phyloP scores from a whole-genome alignment of 2,329 filamentous ascomycete genomes.

The Beauveria sp. region DNA sequence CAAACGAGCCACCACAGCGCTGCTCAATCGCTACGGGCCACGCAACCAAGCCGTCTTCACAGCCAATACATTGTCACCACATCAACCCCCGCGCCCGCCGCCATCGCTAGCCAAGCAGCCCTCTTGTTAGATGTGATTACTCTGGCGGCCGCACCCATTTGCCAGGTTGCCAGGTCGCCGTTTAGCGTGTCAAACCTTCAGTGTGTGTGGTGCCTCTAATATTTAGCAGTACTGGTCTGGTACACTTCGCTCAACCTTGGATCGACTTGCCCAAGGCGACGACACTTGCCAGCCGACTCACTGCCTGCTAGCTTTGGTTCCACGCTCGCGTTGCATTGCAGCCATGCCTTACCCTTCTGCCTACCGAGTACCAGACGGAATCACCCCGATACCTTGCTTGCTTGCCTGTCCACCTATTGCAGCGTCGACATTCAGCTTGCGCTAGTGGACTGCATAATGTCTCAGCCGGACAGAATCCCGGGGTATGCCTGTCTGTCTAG shows the following conservation, averaged over 20 bases:
- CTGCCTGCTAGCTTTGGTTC: background rate
- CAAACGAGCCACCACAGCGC: background rate
- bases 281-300: too few relatives aligned
- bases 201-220: background rate
- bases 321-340: background rate
- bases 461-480: slow-evolving; percentile 3
- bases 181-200: background rate
- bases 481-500: background rate
- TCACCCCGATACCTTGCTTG: background rate
- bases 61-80: too few relatives aligned
- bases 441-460: background rate
- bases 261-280: background rate
- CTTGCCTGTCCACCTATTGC: background rate
- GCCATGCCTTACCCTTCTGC: background rate
- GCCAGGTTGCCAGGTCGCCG: too few relatives aligned
- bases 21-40: too few relatives aligned
- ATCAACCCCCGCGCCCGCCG: too few relatives aligned
- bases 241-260: background rate
- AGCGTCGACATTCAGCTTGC: too few relatives aligned
- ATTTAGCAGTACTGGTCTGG: too few relatives aligned
- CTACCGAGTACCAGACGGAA: background rate
- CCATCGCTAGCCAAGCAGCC: too few relatives aligned
- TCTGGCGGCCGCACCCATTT: too few relatives aligned
- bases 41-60: background rate
- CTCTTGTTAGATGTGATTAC: too few relatives aligned